Base-by-base conservation (phyloP, 2,329 filamentous ascomycete genomes). In the Aspergillus jensenii region DNA sequence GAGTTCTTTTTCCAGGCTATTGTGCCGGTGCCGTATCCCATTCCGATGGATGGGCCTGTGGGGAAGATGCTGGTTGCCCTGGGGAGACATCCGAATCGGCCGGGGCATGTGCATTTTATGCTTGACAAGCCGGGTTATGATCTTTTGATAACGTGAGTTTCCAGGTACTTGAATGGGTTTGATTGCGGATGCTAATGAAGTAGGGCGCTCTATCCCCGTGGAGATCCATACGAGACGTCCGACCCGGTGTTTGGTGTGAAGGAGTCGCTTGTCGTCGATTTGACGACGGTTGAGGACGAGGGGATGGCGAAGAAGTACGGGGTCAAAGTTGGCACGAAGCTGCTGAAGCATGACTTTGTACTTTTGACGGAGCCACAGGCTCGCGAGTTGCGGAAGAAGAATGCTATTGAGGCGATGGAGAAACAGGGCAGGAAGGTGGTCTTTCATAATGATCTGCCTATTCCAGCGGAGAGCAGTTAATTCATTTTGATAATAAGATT, bases 241-340 rank as follows among this genome's bases (percentile, higher is more conserved):
- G 69, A 72, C 50, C 63, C 69, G 0, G 69, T 72, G 15, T 72
- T 72, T 48, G 70, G 70, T 7, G 70, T 72, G 33, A 72, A 72
- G 54, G 65, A 70, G 41, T 62, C 59, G 8, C 55, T 72, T 25
- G 61, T 71, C 9, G 67, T 72, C 40, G 68, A 69, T 12, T 50
- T 68, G 7, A 57, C 55, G 8, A 65, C 59, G n/a, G 64, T 66
- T 9, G 60, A 61, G 14, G 63, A 67, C 47, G 62, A 64, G 45
- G 61, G 60, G 9, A 63, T 64, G 52, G 65, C 67, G 2, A 60
- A 60, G n/a, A 62, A 66, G 46, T 70, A 71, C 51, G 45, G 45
- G 12, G 67, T 70, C 23, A 51, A 63, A 12, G 54, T 66, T 5
- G 66, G 67, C 11, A 62, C 56, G 2, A 60, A 53, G 25, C 51